Evolutionary conservation across 805 yeast species (phyloP).

Genomic region (Metschnikowia hibisci): DNA sequence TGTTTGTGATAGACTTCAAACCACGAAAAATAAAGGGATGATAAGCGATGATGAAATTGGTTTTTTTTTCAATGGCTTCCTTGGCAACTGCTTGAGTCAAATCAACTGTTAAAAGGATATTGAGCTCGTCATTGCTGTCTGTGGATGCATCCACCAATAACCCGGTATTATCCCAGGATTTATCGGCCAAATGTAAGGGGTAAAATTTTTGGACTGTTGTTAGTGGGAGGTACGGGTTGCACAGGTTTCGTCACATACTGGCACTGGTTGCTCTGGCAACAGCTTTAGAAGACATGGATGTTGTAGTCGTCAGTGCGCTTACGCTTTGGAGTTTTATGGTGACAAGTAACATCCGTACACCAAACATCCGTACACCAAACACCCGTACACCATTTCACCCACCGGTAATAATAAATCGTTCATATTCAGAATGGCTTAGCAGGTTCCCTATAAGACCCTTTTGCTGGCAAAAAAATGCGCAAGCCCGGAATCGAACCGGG

Average conservation of each 20-base stretch:
- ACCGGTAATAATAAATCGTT: too few relatives aligned
- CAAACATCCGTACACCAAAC: too few relatives aligned
- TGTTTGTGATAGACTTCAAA: slow-evolving; percentile 60
- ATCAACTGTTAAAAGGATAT: slow-evolving; percentile 71
- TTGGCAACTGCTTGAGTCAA: slow-evolving; percentile 77
- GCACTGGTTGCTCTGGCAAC: slow-evolving; percentile 39
- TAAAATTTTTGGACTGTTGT: slow-evolving; percentile 64
- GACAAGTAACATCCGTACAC: too few relatives aligned
- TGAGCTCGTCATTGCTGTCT: slow-evolving; percentile 20
- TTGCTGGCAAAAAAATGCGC: slow-evolving; percentile 22
- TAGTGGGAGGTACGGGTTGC: slow-evolving; percentile 21
- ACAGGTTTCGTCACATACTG: slow-evolving; percentile 26
- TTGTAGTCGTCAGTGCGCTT: background rate
- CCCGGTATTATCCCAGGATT: slow-evolving; percentile 95
- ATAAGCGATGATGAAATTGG: slow-evolving; percentile 73
- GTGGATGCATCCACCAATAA: slow-evolving; percentile 65
- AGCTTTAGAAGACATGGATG: slow-evolving; percentile 37
- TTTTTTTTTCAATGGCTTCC: slow-evolving; percentile 63
- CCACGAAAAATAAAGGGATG: slow-evolving; percentile 92
- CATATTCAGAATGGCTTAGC: too few relatives aligned
- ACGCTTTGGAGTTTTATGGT: too few relatives aligned
- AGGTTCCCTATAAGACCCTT: too few relatives aligned
- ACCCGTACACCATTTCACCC: background rate
- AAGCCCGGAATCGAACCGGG: slow-evolving; percentile 23
- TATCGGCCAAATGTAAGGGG: slow-evolving; percentile 79